Evolutionary conservation across 805 yeast genomes (phyloP), one percentile per base, ranked within the genome.

Genomic region (Candida coleopterorum): DNA sequence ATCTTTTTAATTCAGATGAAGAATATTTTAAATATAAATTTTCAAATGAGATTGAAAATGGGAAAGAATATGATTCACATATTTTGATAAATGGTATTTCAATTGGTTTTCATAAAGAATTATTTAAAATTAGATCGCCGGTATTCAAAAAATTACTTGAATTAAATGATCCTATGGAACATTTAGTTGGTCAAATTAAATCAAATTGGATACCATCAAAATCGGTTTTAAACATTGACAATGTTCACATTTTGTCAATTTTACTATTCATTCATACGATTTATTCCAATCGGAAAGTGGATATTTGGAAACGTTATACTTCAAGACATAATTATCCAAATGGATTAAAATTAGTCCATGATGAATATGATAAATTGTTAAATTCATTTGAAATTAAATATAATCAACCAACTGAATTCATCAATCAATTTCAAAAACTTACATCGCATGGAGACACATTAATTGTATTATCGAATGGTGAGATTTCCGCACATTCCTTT

Each of bases 401-500:
- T 16, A 28, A 32, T 18, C 35, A 35, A 18, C 20, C 23, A 11
- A 21, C 17, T 4, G 16, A 18, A 29, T 37, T 21, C 21, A 11
- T 33, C 9, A 18, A 22, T 2, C 18, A 30, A 9, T 33, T 41
- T 18, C 26, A 34, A 28, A 21, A 15, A 22, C 37, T 39, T 15
- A 10, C 37, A 2, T 29, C 45, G 9, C 58, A 52, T 12, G 40
- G 47, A 2, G 84, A 80, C 48, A 68, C 75, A 2, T 46, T 47
- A 0, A 55, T 85, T 2, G 45, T 45, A 4, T 53, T 81, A n/a
- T 43, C 56, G 2, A 79, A 76, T 45, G 77, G 75, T 1, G 61
- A 55, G n/a, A 23, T 71, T 0, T 38, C 41, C 4, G 70, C 75
- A 6, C 77, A 77, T 48, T 70, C 80, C 2, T 62, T 66, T 9